Conservation (phyloP, 176 grass and related monocot species). For the Avena atlantica region DNA sequence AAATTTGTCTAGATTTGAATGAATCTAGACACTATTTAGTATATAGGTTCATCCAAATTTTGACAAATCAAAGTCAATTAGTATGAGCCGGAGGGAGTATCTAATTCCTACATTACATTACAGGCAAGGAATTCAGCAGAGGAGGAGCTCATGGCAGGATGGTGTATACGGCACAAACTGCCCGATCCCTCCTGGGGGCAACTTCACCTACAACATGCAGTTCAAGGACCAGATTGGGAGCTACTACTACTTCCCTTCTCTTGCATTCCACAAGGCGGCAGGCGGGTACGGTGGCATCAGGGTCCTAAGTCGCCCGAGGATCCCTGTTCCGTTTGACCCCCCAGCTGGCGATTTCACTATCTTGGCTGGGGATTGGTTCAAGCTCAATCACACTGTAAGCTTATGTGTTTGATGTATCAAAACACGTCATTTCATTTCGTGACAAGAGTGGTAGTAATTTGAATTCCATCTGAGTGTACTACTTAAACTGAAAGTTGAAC, state of each 20-base stretch:
- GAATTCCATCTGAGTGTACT: neutral
- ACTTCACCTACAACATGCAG: constrained; percentile 92
- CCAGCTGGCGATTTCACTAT: constrained; percentile 84
- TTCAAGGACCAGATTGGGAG: constrained; percentile 96
- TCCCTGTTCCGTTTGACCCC: constrained; percentile 80
- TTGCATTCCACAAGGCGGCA: constrained; percentile 82
- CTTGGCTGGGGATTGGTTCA: constrained; percentile 87
- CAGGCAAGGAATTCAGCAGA: constrained; percentile 92
- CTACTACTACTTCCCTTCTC: constrained; percentile 95
- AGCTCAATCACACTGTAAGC: constrained; percentile 91
- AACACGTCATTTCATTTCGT: neutral
- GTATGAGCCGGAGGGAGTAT: too few relatives aligned
- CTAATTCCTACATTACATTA: neutral
- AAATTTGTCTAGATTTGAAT: too few relatives aligned
- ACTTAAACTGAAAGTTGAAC: neutral
- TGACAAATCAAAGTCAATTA: too few relatives aligned
- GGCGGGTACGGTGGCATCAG: constrained; percentile 91
- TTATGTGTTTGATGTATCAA: neutral
- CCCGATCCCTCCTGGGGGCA: constrained; percentile 79
- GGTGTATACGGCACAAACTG: constrained; percentile 89
- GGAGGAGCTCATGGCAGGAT: constrained; percentile 95
- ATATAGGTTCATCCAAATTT: too few relatives aligned
- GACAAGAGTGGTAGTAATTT: neutral
- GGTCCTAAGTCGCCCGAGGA: constrained; percentile 75
- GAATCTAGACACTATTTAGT: too few relatives aligned